These are phyloP conservation scores for Ciborinia camelliae DNA, from an alignment of 2,329 filamentous ascomycete genomes.

Conservation along the genomic window DNA sequence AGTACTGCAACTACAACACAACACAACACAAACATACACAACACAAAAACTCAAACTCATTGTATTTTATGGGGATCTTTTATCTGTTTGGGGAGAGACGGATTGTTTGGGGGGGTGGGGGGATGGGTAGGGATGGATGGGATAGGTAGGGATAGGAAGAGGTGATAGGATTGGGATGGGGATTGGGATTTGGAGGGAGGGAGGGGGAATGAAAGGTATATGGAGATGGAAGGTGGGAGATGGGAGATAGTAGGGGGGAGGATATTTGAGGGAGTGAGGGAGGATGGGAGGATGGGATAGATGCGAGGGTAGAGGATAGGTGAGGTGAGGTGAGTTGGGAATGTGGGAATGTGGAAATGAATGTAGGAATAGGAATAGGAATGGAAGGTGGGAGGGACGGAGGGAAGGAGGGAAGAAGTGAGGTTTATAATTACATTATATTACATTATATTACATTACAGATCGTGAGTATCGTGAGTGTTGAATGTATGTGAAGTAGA, in stretches of 20 bases:
- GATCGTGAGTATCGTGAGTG: too few relatives aligned
- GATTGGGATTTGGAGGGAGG: too few relatives aligned
- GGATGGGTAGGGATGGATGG: neutral
- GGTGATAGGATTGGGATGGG: too few relatives aligned
- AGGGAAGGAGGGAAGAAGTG: too few relatives aligned
- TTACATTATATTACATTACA: too few relatives aligned
- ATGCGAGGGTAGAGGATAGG: too few relatives aligned
- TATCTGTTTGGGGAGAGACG: neutral
- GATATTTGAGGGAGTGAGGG: neutral
- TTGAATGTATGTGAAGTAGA: too few relatives aligned
- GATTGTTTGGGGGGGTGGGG: neutral
- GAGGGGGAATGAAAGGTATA: neutral
- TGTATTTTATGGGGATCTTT: conserved; percentile 9
- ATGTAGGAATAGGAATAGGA: too few relatives aligned
- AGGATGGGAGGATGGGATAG: neutral
- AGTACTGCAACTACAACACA: neutral
- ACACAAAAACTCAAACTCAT: conserved; percentile 2
- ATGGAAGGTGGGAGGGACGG: too few relatives aligned
- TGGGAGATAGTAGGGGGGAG: neutral
- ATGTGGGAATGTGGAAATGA: too few relatives aligned
- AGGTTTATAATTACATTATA: too few relatives aligned
- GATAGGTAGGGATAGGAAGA: too few relatives aligned
- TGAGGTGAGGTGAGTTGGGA: neutral
- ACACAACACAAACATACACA: neutral
- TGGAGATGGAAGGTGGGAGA: neutral